Percentiles rank a stretch among this genome's conserved stretches.
phyloP scores from a whole-genome alignment of 75 land plant species.

The Larix kaempferi region DNA sequence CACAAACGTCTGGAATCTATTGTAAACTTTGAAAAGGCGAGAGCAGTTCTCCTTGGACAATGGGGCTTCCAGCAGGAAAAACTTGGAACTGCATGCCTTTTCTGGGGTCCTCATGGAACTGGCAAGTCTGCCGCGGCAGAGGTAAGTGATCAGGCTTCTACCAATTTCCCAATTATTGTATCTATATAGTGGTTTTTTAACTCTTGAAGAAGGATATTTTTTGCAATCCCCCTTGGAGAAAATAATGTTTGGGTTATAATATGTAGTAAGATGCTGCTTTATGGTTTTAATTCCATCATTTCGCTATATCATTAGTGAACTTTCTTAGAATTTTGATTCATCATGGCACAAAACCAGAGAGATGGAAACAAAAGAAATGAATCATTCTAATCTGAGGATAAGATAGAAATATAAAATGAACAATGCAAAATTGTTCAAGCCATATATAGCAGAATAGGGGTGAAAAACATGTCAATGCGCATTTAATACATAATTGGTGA shows the following conservation, averaged over 20 bases:
- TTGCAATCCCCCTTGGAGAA: neutral
- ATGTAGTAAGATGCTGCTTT: neutral
- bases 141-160: slow-evolving; percentile 6
- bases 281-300: neutral
- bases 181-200: neutral
- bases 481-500: neutral
- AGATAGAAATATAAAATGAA: neutral
- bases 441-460: neutral
- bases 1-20: slow-evolving; percentile 22
- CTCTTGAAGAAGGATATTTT: neutral
- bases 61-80: slow-evolving; percentile 34
- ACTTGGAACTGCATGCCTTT: slow-evolving; percentile 29
- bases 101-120: slow-evolving; percentile 31
- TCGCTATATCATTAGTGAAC: neutral
- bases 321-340: neutral
- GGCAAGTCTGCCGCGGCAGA: slow-evolving; percentile 30
- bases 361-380: neutral
- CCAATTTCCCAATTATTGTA: neutral
- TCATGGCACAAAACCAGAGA: neutral
- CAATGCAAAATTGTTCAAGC: neutral
- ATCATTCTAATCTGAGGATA: neutral
- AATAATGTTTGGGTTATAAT: neutral
- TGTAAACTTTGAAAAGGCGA: slow-evolving; percentile 28
- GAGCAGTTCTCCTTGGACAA: slow-evolving; percentile 30
- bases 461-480: neutral